phyloP scores from a whole-genome alignment of 1,139 yeast genomes.

The Spathaspora jeffriesii region DNA sequence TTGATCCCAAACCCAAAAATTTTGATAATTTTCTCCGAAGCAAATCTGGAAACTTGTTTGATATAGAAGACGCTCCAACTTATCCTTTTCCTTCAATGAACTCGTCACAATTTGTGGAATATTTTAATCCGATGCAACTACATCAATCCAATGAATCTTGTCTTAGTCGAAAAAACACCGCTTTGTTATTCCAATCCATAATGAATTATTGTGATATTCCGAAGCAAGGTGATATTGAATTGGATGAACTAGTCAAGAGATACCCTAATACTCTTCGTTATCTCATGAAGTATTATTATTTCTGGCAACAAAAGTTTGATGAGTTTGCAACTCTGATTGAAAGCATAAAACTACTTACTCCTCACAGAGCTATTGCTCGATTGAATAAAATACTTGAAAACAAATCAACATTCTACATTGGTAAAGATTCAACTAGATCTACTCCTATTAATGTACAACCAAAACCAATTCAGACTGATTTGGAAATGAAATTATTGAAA shows the following conservation, averaged over 20 bases:
- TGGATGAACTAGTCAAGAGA: slow-evolving; percentile 28
- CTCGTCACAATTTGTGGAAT: slow-evolving; percentile 8
- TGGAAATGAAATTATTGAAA: neutral
- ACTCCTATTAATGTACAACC: neutral
- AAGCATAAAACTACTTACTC: neutral
- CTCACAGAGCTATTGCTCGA: neutral
- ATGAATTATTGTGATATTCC: neutral
- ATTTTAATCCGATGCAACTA: slow-evolving; percentile 12
- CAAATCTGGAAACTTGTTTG: slow-evolving; percentile 9
- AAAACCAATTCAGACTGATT: neutral
- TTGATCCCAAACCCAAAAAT: neutral
- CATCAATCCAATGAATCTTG: neutral
- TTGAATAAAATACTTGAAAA: neutral
- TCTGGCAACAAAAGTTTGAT: neutral
- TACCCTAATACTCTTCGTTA: slow-evolving; percentile 37
- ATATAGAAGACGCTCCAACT: slow-evolving; percentile 3
- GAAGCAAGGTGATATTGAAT: slow-evolving; percentile 16
- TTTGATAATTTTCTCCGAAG: slow-evolving; percentile 8
- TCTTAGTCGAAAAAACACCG: neutral
- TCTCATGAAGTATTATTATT: slow-evolving; percentile 9
- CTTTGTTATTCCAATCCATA: neutral
- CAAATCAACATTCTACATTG: neutral
- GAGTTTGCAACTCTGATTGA: neutral
- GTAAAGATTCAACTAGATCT: neutral
- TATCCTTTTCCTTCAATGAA: slow-evolving; percentile 9